phyloP scores from a whole-genome alignment of 1,284 basidiomycete species.

The Microbotryomycetes sp. region DNA sequence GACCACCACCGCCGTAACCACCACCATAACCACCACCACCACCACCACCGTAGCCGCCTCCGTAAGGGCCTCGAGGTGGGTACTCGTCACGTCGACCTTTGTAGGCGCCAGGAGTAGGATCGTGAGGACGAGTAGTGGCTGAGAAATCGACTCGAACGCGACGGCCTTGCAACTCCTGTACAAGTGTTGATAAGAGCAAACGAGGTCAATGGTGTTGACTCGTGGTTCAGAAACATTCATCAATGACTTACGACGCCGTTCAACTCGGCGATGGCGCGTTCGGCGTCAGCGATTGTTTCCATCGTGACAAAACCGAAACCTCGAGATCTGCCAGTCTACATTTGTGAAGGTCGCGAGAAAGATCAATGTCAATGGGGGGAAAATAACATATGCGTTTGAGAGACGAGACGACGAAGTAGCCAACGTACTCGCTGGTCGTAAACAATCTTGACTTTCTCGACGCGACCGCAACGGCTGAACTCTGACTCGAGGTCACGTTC shows the following conservation, averaged over 20 bases:
- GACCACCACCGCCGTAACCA: slow-evolving; percentile 50
- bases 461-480: slow-evolving; percentile 78
- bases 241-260: slow-evolving; percentile 74
- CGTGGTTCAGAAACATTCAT: neutral
- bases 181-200: neutral
- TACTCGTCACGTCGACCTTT: slow-evolving; percentile 70
- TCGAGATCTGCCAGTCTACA: slow-evolving; percentile 85
- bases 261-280: slow-evolving; percentile 77
- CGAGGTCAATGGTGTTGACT: too few species aligned
- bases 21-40: slow-evolving; percentile 8
- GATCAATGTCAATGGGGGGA: slow-evolving; percentile 4
- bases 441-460: slow-evolving; percentile 96
- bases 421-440: slow-evolving; percentile 86
- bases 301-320: slow-evolving; percentile 98
- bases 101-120: slow-evolving; percentile 95
- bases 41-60: slow-evolving; percentile 7
- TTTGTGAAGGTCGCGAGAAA: slow-evolving; percentile 24
- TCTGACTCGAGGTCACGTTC: slow-evolving; percentile 93
- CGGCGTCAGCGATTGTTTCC: slow-evolving; percentile 77
- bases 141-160: slow-evolving; percentile 95
- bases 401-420: neutral
- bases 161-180: slow-evolving; percentile 84
- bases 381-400: slow-evolving; percentile 15
- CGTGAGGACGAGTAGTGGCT: slow-evolving; percentile 85
- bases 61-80: slow-evolving; percentile 4